A percentile compares a stretch with the other conserved stretches of the same genome.
phyloP scores from a whole-genome alignment of 257 asterid species.

The Solanum clarkiae region DNA sequence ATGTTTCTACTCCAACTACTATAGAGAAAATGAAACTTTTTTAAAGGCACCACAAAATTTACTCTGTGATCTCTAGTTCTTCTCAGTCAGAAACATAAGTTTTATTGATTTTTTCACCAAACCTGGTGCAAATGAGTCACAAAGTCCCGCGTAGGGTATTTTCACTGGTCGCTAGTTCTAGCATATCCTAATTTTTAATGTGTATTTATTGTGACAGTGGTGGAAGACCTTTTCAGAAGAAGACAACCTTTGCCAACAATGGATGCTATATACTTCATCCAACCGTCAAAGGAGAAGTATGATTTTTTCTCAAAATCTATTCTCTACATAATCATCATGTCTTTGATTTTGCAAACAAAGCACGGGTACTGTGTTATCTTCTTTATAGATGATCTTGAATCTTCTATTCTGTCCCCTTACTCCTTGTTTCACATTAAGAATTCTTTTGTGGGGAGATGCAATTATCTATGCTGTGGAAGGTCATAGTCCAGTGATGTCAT shows the following conservation, averaged over 20 bases:
- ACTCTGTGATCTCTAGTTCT: background rate
- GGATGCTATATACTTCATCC: conserved; percentile 93
- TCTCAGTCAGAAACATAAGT: background rate
- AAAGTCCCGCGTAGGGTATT: background rate
- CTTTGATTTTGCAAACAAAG: background rate
- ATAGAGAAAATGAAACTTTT: background rate
- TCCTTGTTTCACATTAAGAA: background rate
- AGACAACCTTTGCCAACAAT: conserved; percentile 94
- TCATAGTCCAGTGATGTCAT: background rate
- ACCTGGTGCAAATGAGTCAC: background rate
- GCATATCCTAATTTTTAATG: background rate
- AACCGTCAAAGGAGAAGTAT: conserved; percentile 93
- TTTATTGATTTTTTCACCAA: background rate
- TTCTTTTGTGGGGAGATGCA: background rate
- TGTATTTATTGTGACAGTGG: conserved; percentile 49
- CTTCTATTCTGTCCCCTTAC: background rate
- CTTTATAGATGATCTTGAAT: background rate
- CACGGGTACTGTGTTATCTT: background rate
- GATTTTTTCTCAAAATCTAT: conserved; percentile 7
- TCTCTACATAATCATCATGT: background rate
- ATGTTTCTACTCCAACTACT: background rate
- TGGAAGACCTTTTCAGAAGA: conserved; percentile 92
- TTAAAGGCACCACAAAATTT: background rate
- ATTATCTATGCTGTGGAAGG: background rate
- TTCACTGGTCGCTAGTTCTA: background rate